These are phyloP conservation scores for Naumovozyma baii DNA, from an alignment of 805 yeast genomes.

Conservation along the genomic window DNA sequence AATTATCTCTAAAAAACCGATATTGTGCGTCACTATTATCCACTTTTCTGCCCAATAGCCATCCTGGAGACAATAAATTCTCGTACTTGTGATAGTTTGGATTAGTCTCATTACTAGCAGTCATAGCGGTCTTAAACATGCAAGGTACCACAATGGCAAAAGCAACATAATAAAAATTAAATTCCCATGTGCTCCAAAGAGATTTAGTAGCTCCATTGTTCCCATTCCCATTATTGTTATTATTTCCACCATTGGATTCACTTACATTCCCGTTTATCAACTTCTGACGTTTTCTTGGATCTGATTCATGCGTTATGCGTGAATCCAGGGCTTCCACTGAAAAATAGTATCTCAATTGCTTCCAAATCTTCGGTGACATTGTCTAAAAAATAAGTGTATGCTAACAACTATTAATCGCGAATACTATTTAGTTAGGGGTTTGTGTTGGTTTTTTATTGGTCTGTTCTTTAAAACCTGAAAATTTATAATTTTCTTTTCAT, in stretches of 20 bases:
- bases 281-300: constrained; percentile 9
- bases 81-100: constrained; percentile 60
- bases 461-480: too few relatives aligned
- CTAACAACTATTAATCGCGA: too few relatives aligned
- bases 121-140: constrained; percentile 74
- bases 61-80: constrained; percentile 62
- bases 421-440: too few relatives aligned
- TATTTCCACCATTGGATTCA: background rate
- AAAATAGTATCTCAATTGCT: constrained; percentile 13
- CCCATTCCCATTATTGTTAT: background rate
- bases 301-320: constrained; percentile 18
- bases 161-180: constrained; percentile 52
- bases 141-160: constrained; percentile 68
- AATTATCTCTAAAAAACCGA: constrained; percentile 73
- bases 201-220: background rate
- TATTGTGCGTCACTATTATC: constrained; percentile 92
- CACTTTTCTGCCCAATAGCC: constrained; percentile 84
- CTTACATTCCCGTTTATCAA: constrained; percentile 1
- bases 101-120: constrained; percentile 65
- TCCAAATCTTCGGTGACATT: background rate
- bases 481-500: too few relatives aligned
- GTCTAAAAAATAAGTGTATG: too few relatives aligned
- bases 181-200: constrained; percentile 68
- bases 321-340: constrained; percentile 23
- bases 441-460: too few relatives aligned